Base-by-base conservation (phyloP, 352 stramenopile species). In the Elongisporangium prolatum region DNA sequence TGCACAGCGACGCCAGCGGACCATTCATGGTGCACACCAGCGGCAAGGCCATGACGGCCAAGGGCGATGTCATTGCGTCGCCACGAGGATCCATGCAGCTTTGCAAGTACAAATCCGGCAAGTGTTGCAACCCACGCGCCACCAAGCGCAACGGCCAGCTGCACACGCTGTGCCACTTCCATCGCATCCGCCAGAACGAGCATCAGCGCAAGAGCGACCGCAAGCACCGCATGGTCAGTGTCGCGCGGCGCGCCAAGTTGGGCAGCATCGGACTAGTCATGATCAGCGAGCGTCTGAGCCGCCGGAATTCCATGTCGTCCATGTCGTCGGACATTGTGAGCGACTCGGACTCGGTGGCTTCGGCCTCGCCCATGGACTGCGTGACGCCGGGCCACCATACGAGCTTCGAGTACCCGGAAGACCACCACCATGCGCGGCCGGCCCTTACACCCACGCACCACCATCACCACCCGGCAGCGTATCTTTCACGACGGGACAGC, bases 71-170 rank as follows among this genome's bases (percentile, higher is more conserved):
- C 6, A 59, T 78, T 18, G 71, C 70, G 48, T 74, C 65, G 11
- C 70, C 77, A n/a, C 63, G 79, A 48, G 80, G 71, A 53, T 67
- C 77, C 5, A 63, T 69, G 24, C 68, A 88, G 44, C 69, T 86
- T 17, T 95, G 86, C 72, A 91, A 90, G 64, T 95, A 95, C 78
- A 93, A 93, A 72, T 93, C 83, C 16, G 77, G 81, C 66, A 91
- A 91, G 70, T 95, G 86, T 69, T 74, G 69, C 10, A 91, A 95
- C 65, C 80, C 77, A 40, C 81, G 86, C 55, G 86, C 84, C 37
- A 86, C 81, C 54, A 95, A 95, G 71, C 81, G 86, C 64, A 95
- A 95, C 61, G 86, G 84, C 3, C 73, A 92, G 58, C 66, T 91
- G 50, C 86, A 93, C 64, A 95, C 84, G 50, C 72, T 95, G 49